Conservation (phyloP, 345 rosid genomes). For the Lepidium sativum region DNA sequence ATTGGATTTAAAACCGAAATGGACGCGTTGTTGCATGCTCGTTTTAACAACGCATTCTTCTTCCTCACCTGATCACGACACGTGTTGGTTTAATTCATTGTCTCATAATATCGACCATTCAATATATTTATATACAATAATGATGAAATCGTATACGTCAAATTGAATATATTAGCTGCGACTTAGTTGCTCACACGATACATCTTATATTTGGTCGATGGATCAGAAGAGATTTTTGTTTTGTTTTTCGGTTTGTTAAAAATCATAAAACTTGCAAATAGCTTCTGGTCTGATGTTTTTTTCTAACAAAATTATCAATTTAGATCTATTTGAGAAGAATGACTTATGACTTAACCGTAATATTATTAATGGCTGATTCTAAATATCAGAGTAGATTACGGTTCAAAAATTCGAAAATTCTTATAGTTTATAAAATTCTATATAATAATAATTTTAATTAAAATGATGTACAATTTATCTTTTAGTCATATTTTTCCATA, state of each 20-base stretch:
- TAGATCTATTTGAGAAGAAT: too few relatives aligned
- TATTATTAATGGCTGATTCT: too few relatives aligned
- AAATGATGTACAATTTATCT: too few relatives aligned
- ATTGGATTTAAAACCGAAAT: slow-evolving; percentile 23
- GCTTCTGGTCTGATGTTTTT: too few relatives aligned
- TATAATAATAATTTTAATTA: too few relatives aligned
- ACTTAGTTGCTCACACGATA: not conserved
- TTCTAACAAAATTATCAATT: too few relatives aligned
- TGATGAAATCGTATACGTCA: not conserved
- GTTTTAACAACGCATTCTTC: slow-evolving; percentile 21
- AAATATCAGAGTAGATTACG: too few relatives aligned
- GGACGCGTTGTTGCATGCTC: slow-evolving; percentile 21
- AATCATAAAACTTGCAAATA: not conserved
- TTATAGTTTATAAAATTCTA: too few relatives aligned
- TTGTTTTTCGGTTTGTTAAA: not conserved
- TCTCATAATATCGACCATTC: not conserved
- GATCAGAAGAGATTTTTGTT: not conserved
- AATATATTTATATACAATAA: not conserved
- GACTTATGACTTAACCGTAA: too few relatives aligned
- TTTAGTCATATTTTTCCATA: too few relatives aligned
- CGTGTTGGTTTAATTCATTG: not conserved
- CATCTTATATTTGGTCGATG: not conserved
- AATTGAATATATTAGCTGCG: not conserved
- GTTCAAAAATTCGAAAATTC: too few relatives aligned
- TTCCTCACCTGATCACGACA: not conserved